A percentile compares a stretch with the other conserved stretches of the same genome.
phyloP scores from a whole-genome alignment of 2,329 filamentous ascomycete genomes.

The Trichoderma sp. region DNA sequence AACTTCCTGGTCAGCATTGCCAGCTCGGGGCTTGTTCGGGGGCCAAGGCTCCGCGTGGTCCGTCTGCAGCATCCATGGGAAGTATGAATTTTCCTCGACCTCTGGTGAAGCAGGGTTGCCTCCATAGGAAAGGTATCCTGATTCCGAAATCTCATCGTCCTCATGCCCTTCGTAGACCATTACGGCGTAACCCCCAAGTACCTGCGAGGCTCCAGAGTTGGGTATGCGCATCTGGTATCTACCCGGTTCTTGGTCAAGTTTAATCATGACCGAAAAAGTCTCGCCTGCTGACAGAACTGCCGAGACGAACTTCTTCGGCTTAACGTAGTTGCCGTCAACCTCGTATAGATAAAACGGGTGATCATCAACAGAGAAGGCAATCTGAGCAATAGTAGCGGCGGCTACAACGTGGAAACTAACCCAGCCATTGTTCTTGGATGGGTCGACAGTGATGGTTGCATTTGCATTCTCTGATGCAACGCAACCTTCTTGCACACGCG shows the following conservation, averaged over 20 bases:
- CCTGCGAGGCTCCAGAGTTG: conserved; percentile 53
- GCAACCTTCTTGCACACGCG: conserved; percentile 47
- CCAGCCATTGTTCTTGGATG: conserved; percentile 41
- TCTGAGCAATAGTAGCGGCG: conserved; percentile 48
- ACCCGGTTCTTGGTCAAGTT: conserved; percentile 46
- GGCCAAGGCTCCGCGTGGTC: conserved; percentile 39
- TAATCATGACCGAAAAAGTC: conserved; percentile 53
- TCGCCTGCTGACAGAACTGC: conserved; percentile 53
- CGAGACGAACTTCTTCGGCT: conserved; percentile 51
- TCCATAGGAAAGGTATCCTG: conserved; percentile 43
- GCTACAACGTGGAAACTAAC: conserved; percentile 57
- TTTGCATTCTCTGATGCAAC: conserved; percentile 40
- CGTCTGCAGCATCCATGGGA: conserved; percentile 39
- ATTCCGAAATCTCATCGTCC: background rate
- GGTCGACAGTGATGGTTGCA: conserved; percentile 40
- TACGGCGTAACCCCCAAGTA: conserved; percentile 51
- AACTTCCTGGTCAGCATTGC: conserved; percentile 48
- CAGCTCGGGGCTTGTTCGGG: conserved; percentile 48
- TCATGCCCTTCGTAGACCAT: background rate
- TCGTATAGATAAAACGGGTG: conserved; percentile 56
- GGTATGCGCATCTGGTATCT: conserved; percentile 58
- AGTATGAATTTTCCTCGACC: conserved; percentile 34
- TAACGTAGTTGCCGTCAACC: conserved; percentile 56
- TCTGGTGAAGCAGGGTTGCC: background rate
- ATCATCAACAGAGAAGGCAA: conserved; percentile 51